Percentiles rank a stretch among this genome's conserved stretches.
Conservation (phyloP, 371 early-diverging fungal genomes). For the Parasitella parasitica region DNA sequence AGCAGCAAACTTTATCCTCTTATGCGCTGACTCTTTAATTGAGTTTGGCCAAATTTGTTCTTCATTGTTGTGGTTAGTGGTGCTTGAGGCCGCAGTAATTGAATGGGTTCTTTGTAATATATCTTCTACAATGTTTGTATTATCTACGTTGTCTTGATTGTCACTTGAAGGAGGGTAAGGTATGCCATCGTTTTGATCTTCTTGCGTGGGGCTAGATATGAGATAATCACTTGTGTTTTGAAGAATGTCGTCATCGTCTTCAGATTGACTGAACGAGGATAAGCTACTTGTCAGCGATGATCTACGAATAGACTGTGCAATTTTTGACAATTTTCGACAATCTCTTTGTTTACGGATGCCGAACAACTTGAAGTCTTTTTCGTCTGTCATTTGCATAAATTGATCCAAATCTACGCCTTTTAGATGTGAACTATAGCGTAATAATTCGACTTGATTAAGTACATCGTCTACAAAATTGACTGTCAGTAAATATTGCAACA, state of each 20-base stretch:
- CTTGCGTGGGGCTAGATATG: neutral
- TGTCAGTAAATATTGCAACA: neutral
- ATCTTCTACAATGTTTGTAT: neutral
- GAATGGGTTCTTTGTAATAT: neutral
- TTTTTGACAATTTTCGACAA: neutral
- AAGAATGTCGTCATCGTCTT: neutral
- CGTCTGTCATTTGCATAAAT: conserved; percentile 21
- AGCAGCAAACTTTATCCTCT: neutral
- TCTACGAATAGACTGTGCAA: conserved; percentile 10
- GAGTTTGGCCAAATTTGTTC: conserved; percentile 13
- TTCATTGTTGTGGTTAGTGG: neutral
- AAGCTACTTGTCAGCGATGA: neutral
- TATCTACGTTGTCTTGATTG: neutral
- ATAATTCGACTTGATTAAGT: neutral
- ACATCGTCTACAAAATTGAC: conserved; percentile 7
- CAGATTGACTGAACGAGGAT: neutral
- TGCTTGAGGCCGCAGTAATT: neutral
- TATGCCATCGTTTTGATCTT: neutral
- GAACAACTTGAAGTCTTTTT: conserved; percentile 9
- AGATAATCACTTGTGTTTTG: neutral
- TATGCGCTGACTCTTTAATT: neutral
- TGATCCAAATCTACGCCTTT: conserved; percentile 9
- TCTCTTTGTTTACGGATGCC: conserved; percentile 9
- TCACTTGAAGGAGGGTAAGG: neutral
- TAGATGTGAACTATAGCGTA: conserved; percentile 5